Evolutionary conservation across 441 rosid genomes (phyloP).

Genomic region (Melastoma candidum): DNA sequence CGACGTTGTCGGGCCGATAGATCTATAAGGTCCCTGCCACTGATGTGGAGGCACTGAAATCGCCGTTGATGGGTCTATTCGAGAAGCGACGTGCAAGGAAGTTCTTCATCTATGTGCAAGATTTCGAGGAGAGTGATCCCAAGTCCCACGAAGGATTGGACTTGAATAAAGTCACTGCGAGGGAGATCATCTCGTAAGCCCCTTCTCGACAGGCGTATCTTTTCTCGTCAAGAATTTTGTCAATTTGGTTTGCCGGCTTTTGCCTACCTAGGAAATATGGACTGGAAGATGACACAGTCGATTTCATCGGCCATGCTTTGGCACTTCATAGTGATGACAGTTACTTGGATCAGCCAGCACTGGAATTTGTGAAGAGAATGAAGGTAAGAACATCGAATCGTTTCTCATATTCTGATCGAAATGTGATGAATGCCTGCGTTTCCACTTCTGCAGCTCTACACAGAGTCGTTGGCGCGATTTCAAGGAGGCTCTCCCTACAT

Average conservation of each 20-base stretch:
- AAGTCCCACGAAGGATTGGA: conserved; percentile 69
- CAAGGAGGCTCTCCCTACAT: conserved; percentile 70
- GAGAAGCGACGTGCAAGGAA: conserved; percentile 70
- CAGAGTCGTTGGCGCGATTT: conserved; percentile 65
- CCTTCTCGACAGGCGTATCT: too few relatives aligned
- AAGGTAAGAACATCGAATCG: conserved; percentile 27
- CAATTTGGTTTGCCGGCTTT: not conserved
- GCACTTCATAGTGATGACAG: conserved; percentile 51
- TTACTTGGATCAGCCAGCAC: conserved; percentile 58
- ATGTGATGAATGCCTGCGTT: too few relatives aligned
- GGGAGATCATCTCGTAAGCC: conserved; percentile 53
- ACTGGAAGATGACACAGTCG: conserved; percentile 64
- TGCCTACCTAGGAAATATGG: conserved; percentile 41
- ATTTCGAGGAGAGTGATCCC: conserved; percentile 62
- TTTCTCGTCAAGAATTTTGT: too few relatives aligned
- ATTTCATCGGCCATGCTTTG: conserved; percentile 70
- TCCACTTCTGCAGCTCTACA: conserved; percentile 35
- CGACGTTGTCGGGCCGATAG: conserved; percentile 17
- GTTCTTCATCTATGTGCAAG: conserved; percentile 68
- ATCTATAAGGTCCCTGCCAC: conserved; percentile 67
- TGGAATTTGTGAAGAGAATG: conserved; percentile 53
- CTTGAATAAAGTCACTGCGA: conserved; percentile 53
- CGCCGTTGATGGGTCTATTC: conserved; percentile 64
- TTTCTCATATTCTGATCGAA: not conserved
- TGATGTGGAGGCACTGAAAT: conserved; percentile 63